A percentile compares a stretch with the other conserved stretches of the same genome.
Conservation (phyloP, 495 filamentous ascomycete genomes). For the Daldinia loculata region DNA sequence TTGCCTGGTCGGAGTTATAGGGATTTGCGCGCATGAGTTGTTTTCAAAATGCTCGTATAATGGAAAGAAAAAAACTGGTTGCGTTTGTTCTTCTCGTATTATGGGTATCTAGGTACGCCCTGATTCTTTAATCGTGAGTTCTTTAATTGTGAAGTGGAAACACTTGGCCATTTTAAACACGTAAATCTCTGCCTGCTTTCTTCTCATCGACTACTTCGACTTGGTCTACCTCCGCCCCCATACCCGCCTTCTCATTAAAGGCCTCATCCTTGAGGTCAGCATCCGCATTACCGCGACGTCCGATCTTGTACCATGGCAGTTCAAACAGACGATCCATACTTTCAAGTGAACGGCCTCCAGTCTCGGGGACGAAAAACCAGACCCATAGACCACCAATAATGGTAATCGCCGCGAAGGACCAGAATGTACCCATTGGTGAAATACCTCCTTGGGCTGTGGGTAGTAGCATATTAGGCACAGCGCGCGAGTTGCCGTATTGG, state of each 20-base stretch:
- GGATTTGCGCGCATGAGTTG: not conserved
- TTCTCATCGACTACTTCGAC: slow-evolving; percentile 33
- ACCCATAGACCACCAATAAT: slow-evolving; percentile 64
- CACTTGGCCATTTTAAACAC: not conserved
- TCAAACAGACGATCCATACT: slow-evolving; percentile 74
- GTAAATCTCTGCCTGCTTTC: not conserved
- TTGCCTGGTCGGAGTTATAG: not conserved
- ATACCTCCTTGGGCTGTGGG: slow-evolving; percentile 55
- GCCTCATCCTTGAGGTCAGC: slow-evolving; percentile 59
- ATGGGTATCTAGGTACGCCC: not conserved
- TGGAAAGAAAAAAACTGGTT: not conserved
- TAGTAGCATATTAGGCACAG: slow-evolving; percentile 65
- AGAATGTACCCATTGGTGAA: slow-evolving; percentile 65
- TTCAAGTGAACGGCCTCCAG: slow-evolving; percentile 68
- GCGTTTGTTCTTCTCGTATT: not conserved
- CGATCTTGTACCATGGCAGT: slow-evolving; percentile 72
- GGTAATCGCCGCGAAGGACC: slow-evolving; percentile 72
- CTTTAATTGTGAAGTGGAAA: not conserved
- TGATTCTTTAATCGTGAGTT: not conserved
- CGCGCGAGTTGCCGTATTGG: slow-evolving; percentile 74
- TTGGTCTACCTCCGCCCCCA: slow-evolving; percentile 21
- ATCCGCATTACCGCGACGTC: slow-evolving; percentile 65
- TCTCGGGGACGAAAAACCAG: slow-evolving; percentile 74
- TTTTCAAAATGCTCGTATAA: not conserved
- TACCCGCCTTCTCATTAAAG: slow-evolving; percentile 39